phyloP scores from a whole-genome alignment of 345 rosid species.

The Eucalyptus coolabah region DNA sequence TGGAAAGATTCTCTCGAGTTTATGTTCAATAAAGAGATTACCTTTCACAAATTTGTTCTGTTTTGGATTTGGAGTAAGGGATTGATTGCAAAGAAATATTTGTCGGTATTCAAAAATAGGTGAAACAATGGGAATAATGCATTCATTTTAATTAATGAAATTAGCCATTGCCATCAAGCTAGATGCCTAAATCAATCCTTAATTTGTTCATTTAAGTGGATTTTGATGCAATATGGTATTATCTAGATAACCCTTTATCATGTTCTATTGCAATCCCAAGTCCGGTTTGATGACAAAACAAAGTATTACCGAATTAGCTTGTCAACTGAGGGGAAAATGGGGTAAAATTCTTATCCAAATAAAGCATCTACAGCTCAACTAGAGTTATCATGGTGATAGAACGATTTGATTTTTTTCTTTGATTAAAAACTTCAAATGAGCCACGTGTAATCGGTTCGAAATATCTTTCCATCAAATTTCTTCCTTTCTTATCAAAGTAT shows the following conservation, averaged over 20 bases:
- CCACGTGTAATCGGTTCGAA: background rate
- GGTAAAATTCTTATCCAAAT: no score
- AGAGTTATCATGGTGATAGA: no score
- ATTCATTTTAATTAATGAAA: background rate
- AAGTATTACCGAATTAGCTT: no score
- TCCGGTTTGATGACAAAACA: no score
- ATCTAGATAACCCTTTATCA: background rate
- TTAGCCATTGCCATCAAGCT: background rate
- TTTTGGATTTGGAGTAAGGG: background rate
- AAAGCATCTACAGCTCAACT: no score
- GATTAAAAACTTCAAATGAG: background rate
- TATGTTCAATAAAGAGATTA: background rate
- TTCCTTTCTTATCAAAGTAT: background rate
- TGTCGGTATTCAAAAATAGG: background rate
- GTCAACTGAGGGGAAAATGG: no score
- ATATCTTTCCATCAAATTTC: background rate
- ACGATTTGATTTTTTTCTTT: background rate
- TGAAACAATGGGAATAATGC: background rate
- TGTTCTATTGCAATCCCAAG: no score
- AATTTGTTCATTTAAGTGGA: background rate
- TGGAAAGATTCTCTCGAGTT: fast-evolving
- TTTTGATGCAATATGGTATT: background rate
- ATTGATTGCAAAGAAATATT: background rate
- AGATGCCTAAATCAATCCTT: background rate
- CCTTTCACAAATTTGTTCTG: background rate